phyloP scores from a whole-genome alignment of 2,329 filamentous ascomycete genomes.

The Arthrobotrys entomopaga region DNA sequence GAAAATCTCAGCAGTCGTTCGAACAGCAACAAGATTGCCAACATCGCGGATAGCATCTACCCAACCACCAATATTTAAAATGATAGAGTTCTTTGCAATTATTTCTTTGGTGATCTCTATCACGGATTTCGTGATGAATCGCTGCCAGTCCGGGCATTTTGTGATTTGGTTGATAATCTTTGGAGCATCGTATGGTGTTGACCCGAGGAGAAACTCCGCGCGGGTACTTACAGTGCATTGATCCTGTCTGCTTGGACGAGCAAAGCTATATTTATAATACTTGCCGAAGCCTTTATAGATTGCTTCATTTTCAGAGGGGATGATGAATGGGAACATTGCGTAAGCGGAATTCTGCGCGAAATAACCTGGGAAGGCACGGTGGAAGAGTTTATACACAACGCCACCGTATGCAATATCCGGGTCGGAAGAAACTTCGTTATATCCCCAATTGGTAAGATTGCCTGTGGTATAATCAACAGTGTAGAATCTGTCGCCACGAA shows the following conservation, averaged over 20 bases:
- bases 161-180: slow-evolving; percentile 28
- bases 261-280: slow-evolving; percentile 75
- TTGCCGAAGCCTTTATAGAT: slow-evolving; percentile 67
- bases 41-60: slow-evolving; percentile 75
- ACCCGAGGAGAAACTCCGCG: slow-evolving; percentile 25
- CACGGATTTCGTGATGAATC: slow-evolving; percentile 74
- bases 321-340: slow-evolving; percentile 66
- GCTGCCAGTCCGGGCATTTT: slow-evolving; percentile 65
- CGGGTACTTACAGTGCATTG: slow-evolving; percentile 24
- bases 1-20: slow-evolving; percentile 68
- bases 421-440: slow-evolving; percentile 63
- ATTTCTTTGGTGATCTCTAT: slow-evolving; percentile 71
- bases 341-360: slow-evolving; percentile 64
- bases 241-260: slow-evolving; percentile 60
- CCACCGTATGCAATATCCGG: slow-evolving; percentile 63
- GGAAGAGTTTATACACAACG: slow-evolving; percentile 65
- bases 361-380: slow-evolving; percentile 64
- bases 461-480: slow-evolving; percentile 66
- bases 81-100: slow-evolving; percentile 73
- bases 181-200: not conserved
- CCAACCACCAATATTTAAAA: slow-evolving; percentile 68
- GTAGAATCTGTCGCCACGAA: slow-evolving; percentile 71
- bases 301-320: slow-evolving; percentile 62
- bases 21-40: slow-evolving; percentile 68
- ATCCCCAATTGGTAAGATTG: slow-evolving; percentile 65